A percentile compares a stretch with the other conserved stretches of the same genome.
These are phyloP conservation scores for Fraxinus sp. DNA, from an alignment of 305 asterid genomes.

Conservation along the genomic window DNA sequence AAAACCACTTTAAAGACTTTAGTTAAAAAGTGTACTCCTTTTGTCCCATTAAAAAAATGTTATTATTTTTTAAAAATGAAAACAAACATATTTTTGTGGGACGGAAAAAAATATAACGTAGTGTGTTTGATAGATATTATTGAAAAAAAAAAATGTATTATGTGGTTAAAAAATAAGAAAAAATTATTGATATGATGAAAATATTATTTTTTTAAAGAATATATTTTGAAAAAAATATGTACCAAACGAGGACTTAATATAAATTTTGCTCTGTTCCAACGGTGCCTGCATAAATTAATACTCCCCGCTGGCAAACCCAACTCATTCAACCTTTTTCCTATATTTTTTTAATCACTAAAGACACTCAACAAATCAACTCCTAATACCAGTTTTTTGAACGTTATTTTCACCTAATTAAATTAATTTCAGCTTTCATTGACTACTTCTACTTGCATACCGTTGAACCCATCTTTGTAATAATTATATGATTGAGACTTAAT, in stretches of 20 bases:
- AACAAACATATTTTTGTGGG: too few species aligned
- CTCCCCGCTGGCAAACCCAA: slow-evolving; percentile 12
- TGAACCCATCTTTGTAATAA: slow-evolving; percentile 13
- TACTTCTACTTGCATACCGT: neutral
- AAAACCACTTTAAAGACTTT: too few species aligned
- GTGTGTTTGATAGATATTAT: too few species aligned
- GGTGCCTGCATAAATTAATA: neutral
- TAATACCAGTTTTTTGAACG: neutral
- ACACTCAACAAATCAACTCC: slow-evolving; percentile 32
- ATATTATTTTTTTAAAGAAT: too few species aligned
- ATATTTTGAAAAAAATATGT: too few species aligned
- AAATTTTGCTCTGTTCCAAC: neutral
- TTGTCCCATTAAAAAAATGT: too few species aligned
- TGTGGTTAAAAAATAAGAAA: too few species aligned
- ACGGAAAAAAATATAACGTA: neutral
- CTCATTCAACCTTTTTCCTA: slow-evolving; percentile 15
- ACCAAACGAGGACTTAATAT: neutral
- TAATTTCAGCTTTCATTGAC: neutral
- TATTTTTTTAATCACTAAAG: slow-evolving; percentile 19
- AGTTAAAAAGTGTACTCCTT: too few species aligned
- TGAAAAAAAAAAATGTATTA: too few species aligned
- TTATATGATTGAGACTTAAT: slow-evolving; percentile 16
- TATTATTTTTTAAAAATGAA: too few species aligned
- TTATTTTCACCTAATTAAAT: neutral
- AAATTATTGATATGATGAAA: too few species aligned